These are phyloP conservation scores for Calocera viscosa DNA, from an alignment of 768 basidiomycete genomes.

Conservation along the genomic window DNA sequence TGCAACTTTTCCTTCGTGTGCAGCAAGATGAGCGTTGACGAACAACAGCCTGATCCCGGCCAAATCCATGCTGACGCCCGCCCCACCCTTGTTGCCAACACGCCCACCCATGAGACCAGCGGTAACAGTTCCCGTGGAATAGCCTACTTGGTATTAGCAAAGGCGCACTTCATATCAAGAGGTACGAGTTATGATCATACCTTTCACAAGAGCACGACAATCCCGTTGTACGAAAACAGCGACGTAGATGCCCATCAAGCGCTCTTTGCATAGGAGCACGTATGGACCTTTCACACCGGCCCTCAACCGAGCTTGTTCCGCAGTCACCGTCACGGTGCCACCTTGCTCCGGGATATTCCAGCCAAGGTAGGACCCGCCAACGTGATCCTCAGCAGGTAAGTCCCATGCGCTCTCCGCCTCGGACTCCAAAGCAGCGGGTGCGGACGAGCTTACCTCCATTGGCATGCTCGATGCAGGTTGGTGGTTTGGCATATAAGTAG, in stretches of 20 bases:
- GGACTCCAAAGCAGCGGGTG: not conserved
- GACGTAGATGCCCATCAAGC: conserved; percentile 81
- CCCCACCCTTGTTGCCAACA: conserved; percentile 85
- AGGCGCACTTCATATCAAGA: not conserved
- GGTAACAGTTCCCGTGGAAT: conserved; percentile 70
- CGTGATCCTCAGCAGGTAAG: not conserved
- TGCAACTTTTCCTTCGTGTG: conserved; percentile 61
- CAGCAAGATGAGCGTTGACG: conserved; percentile 82
- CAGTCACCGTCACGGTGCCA: not conserved
- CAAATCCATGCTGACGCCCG: conserved; percentile 78
- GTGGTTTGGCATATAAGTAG: not conserved
- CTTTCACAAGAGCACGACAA: conserved; percentile 48
- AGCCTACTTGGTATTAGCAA: conserved; percentile 36
- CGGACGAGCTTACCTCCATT: not conserved
- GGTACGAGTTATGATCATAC: conserved; percentile 24
- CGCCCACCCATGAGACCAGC: conserved; percentile 83
- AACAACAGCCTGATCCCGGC: conserved; percentile 76
- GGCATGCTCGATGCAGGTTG: not conserved
- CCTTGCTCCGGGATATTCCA: conserved; percentile 5
- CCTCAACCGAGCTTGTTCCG: not conserved
- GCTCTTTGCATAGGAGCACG: conserved; percentile 71
- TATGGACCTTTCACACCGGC: conserved; percentile 51
- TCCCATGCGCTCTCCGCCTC: not conserved
- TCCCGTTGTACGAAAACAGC: conserved; percentile 66
- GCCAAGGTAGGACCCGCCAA: not conserved